These are phyloP conservation scores for Citrus medica DNA, from an alignment of 345 rosid genomes.

Conservation along the genomic window DNA sequence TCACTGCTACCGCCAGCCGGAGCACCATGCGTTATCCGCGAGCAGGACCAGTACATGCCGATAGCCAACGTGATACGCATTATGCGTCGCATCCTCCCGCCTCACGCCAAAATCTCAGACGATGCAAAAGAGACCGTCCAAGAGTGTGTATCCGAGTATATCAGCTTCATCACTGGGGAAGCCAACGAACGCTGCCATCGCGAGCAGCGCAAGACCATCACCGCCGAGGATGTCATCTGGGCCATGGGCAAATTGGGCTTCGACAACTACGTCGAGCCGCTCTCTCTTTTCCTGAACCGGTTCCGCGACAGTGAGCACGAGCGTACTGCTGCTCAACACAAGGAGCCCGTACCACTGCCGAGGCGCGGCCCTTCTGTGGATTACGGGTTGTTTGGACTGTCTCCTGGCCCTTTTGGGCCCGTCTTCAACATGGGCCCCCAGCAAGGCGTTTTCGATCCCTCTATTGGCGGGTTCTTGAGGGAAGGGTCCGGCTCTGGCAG, in stretches of 20 bases:
- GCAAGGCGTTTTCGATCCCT: conserved; percentile 10
- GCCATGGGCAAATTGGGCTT: conserved; percentile 69
- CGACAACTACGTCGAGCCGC: conserved; percentile 51
- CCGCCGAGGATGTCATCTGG: conserved; percentile 66
- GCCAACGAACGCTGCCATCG: conserved; percentile 72
- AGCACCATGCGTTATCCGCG: conserved; percentile 27
- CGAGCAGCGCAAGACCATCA: conserved; percentile 68
- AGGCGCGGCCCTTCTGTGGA: conserved; percentile 7
- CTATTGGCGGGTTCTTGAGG: neutral
- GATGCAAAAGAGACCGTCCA: conserved; percentile 71
- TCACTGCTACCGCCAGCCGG: neutral
- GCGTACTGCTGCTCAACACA: conserved; percentile 12
- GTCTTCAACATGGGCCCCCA: conserved; percentile 3
- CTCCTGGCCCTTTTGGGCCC: conserved; percentile 9
- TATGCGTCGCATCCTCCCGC: conserved; percentile 56
- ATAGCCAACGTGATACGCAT: conserved; percentile 69
- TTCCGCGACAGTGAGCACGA: conserved; percentile 48
- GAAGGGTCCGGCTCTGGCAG: neutral
- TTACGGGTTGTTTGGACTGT: neutral
- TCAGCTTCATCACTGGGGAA: conserved; percentile 69
- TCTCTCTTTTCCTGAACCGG: conserved; percentile 34
- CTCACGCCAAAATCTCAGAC: conserved; percentile 68
- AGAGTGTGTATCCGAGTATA: conserved; percentile 70
- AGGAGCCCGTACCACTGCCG: neutral
- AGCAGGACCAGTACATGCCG: conserved; percentile 70